Evolutionary conservation across 78 protist species (phyloP), one percentile per base, ranked within the genome.

Genomic region (Protostelium mycophagum): DNA sequence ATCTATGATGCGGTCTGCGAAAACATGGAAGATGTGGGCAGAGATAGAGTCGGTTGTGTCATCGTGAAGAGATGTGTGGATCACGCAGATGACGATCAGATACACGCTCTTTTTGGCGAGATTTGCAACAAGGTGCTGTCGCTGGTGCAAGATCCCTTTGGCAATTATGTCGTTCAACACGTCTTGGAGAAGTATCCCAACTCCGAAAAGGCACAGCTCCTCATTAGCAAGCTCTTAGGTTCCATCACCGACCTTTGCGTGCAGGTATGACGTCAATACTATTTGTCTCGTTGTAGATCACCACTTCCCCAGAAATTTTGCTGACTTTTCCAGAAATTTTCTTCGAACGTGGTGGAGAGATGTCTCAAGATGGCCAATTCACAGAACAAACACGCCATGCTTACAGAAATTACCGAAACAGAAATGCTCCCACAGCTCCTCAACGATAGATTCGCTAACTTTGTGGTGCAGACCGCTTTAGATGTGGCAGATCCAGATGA

Each of bases 1-100:
- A 92, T 96, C 86, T 94, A 83, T 84, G 91, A 93, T 83, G 87
- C 95, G 38, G 91, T 94, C 84, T 63, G 92, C 28, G 25, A 87
- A 35, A 84, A 87, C 16, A 89, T 89, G 34, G 38, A 92, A 85
- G 93, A 87, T 1, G 96, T 98, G 1, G 98, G 98, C 28, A 94
- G 98, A 36, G 98, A 98, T 85, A 88, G 97, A 83, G 99, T 98
- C 51, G 99, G 99, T 25, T 98, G 99, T 95, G 97, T 98, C 86
- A 99, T 98, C 31, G 38, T 97, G 36, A 99, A 98, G 90, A 90
- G 99, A 1, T 97, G 99, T 94, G 91, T 98, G 35, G 99, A 98
- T 85, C 85, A 83, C 84, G 98, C 98, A 0, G 38, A 85, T n/a
- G 90, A 73, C 10, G 37, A 34, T 0, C 99, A 97, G 88, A 90